Evolutionary conservation across 805 yeast species (phyloP), one percentile per base, ranked within the genome.

Genomic region (Ogataea methanolica): DNA sequence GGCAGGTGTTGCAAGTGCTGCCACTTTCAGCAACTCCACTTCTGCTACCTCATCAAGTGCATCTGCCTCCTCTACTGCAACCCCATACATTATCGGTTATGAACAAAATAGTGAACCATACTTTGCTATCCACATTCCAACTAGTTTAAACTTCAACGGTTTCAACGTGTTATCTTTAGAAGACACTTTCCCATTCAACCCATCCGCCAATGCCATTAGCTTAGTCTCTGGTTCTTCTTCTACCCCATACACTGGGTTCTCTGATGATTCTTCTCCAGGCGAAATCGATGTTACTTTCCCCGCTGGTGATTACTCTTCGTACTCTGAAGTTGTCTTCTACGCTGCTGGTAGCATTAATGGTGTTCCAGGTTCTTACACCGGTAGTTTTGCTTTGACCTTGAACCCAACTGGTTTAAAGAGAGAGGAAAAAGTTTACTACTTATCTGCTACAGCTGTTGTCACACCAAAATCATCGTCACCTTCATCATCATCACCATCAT

Each of bases 341-440:
- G 7, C 44, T 22, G 43, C 36, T 45, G 80, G 50, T 40, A 47
- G 21, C 16, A 36, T 37, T 19, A 11, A 38, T 37, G 43, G 40
- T 17, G 42, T 40, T 29, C 53, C 56, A 43, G 62, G 60, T 46
- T 16, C 43, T 41, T 58, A 54, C 53, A 35, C 45, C 26, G 60
- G 56, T 43, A 15, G 40, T 40, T 57, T 58, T 47, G 61, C 57
- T 44, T 29, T 55, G 39, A 52, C 61, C 33, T 34, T 56, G 26
- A 51, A 54, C 51, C 50, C 54, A 36, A 31, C 46, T 22, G 45
- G 46, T 41, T 15, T 54, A 14, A 57, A 55, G 57, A 56, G 63
- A 56, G 61, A 51, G 45, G 49, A 43, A 43, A 42, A 42, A n/a
- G 57, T 57, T 31, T 57, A 41, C 59, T 57, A 56, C 55, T 44